Evolutionary conservation across 2,329 filamentous ascomycete species (phyloP).

Genomic region (Domatiomyces globalis): DNA sequence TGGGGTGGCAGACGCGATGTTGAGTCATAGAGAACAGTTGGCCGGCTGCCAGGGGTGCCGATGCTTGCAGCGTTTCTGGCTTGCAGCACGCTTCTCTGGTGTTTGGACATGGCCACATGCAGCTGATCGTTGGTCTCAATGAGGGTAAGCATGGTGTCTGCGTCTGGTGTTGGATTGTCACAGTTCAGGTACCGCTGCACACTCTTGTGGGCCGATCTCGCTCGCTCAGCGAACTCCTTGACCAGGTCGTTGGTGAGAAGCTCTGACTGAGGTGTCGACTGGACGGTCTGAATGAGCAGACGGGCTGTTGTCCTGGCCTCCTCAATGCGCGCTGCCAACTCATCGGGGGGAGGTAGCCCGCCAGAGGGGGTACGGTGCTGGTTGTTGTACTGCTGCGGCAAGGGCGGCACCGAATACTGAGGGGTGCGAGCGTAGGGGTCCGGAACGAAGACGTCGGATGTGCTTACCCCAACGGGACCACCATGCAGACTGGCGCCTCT

Average conservation of each 20-base stretch:
- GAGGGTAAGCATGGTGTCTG: conserved; percentile 81
- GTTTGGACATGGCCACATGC: conserved; percentile 64
- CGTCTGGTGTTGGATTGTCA: conserved; percentile 68
- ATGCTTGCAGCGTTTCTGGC: conserved; percentile 32
- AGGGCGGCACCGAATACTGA: conserved; percentile 4
- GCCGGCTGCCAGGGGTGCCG: conserved; percentile 8
- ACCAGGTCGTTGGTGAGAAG: conserved; percentile 74
- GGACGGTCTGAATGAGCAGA: conserved; percentile 79
- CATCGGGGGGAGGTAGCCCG: conserved; percentile 49
- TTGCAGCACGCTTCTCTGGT: conserved; percentile 61
- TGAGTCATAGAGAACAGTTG: conserved; percentile 2
- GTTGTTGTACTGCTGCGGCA: conserved; percentile 3
- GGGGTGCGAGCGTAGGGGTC: conserved; percentile 6
- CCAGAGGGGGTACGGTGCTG: neutral
- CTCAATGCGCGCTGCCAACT: conserved; percentile 70
- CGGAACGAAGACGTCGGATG: neutral
- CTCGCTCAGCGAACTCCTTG: conserved; percentile 80
- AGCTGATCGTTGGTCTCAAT: conserved; percentile 93
- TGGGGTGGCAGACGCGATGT: conserved; percentile 5
- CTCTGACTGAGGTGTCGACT: conserved; percentile 65
- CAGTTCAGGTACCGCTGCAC: conserved; percentile 76
- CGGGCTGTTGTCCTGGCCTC: conserved; percentile 85
- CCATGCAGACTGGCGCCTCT: conserved; percentile 27
- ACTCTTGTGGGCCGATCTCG: conserved; percentile 62
- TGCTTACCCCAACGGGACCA: conserved; percentile 6